Percentiles rank a stretch among this genome's conserved stretches.
Conservation (phyloP, 139 green algal species). For the Diplosphaera chodatii region DNA sequence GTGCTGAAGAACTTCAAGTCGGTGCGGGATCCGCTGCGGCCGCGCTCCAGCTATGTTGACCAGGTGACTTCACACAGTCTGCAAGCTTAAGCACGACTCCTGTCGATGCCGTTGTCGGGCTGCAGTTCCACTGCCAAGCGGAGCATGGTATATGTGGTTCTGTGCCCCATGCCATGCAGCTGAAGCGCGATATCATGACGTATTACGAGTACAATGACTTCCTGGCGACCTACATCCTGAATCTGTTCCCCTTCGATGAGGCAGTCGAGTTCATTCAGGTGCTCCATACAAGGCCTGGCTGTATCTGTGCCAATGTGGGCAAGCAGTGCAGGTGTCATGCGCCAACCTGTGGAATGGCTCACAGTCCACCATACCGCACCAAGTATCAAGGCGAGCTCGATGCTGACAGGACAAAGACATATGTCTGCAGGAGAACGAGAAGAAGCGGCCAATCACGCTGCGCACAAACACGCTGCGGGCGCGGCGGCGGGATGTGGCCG, state of each 20-base stretch:
- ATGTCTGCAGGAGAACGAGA: constrained; percentile 61
- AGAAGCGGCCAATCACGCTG: constrained; percentile 61
- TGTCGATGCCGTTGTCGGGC: no score
- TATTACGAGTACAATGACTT: constrained; percentile 99
- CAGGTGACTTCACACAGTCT: constrained; percentile 28
- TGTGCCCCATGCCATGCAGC: no score
- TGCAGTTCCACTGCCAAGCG: no score
- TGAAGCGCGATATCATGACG: constrained; percentile 73
- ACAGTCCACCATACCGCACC: no score
- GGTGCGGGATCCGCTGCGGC: constrained; percentile 31
- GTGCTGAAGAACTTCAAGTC: constrained; percentile 79
- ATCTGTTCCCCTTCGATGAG: constrained; percentile 63
- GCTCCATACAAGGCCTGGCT: no score
- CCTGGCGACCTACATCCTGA: constrained; percentile 77
- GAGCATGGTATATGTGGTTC: no score
- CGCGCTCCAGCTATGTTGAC: constrained; percentile 69
- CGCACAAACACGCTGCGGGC: constrained; percentile 93
- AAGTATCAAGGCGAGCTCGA: no score
- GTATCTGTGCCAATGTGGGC: no score
- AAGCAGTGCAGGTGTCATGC: no score
- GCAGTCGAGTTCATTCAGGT: constrained; percentile 77
- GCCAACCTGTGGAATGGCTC: no score
- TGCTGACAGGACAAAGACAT: background rate
- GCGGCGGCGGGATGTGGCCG: constrained; percentile 86
- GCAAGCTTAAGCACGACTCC: no score